phyloP scores from a whole-genome alignment of 768 basidiomycete genomes.

The Suillus hirtellus region DNA sequence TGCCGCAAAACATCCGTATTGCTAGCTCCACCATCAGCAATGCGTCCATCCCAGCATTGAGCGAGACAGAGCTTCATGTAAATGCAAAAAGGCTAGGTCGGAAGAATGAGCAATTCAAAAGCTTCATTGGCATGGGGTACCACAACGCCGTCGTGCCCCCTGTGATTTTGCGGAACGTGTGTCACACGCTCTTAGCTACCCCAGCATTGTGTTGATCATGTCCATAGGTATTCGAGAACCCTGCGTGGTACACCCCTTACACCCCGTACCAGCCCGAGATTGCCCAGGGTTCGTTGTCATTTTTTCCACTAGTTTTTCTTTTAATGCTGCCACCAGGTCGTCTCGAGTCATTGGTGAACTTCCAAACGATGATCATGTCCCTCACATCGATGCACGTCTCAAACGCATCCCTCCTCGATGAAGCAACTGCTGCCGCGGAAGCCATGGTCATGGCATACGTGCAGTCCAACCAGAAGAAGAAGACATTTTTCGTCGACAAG shows the following conservation, averaged over 20 bases:
- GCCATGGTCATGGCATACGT: conserved; percentile 95
- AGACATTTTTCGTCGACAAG: conserved; percentile 81
- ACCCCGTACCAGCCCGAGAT: conserved; percentile 98
- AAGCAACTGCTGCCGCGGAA: conserved; percentile 93
- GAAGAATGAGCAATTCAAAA: conserved; percentile 82
- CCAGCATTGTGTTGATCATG: conserved; percentile 10
- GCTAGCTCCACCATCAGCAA: conserved; percentile 60
- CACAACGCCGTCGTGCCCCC: conserved; percentile 94
- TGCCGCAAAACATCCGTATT: conserved; percentile 81
- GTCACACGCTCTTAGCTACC: conserved; percentile 23
- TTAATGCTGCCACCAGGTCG: conserved; percentile 59
- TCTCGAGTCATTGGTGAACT: conserved; percentile 94
- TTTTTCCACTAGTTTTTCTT: conserved; percentile 2
- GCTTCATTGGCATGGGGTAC: conserved; percentile 98
- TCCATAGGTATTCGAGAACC: conserved; percentile 83
- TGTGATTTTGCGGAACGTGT: conserved; percentile 88
- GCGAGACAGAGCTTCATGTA: conserved; percentile 80
- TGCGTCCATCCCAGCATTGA: conserved; percentile 69
- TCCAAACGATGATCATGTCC: conserved; percentile 94
- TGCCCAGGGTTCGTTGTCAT: conserved; percentile 73
- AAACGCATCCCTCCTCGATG: conserved; percentile 93
- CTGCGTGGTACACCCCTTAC: conserved; percentile 97
- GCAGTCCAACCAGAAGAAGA: conserved; percentile 66
- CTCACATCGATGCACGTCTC: conserved; percentile 94
- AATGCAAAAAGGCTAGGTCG: conserved; percentile 76